phyloP scores from a whole-genome alignment of 1,139 yeast genomes.

The Magnusiomyces tetraspermus region DNA sequence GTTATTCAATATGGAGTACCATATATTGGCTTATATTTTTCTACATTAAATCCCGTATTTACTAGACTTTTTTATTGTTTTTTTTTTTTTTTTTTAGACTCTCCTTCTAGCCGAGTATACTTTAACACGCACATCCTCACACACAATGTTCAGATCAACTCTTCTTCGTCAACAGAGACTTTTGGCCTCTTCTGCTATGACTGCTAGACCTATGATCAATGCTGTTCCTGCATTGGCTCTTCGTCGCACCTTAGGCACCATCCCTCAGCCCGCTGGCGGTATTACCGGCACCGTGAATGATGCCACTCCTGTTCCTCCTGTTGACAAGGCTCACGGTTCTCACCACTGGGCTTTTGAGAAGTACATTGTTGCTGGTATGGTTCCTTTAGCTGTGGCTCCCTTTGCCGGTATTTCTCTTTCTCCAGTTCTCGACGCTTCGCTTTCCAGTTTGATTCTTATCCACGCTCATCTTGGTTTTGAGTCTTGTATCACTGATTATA shows the following conservation, averaged over 20 bases:
- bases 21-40: no score
- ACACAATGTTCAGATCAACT: constrained; percentile 13
- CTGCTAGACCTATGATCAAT: constrained; percentile 41
- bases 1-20: no score
- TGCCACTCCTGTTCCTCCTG: constrained; percentile 55
- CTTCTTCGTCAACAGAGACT: constrained; percentile 27
- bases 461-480: constrained; percentile 79
- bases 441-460: constrained; percentile 52
- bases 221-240: constrained; percentile 58
- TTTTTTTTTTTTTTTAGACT: not conserved
- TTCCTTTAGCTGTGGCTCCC: constrained; percentile 71
- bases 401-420: constrained; percentile 52
- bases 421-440: constrained; percentile 63
- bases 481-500: constrained; percentile 81
- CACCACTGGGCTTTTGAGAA: constrained; percentile 87
- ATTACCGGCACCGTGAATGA: constrained; percentile 69
- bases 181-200: constrained; percentile 33
- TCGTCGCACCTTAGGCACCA: constrained; percentile 29
- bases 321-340: constrained; percentile 63
- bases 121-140: not conserved
- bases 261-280: constrained; percentile 35
- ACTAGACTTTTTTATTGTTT: not conserved
- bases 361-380: constrained; percentile 50
- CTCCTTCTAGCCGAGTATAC: not conserved
- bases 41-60: not conserved